Evolutionary conservation across 2,329 filamentous ascomycete species (phyloP), one percentile per base, ranked within the genome.

Genomic region (Escovopsis sp.): DNA sequence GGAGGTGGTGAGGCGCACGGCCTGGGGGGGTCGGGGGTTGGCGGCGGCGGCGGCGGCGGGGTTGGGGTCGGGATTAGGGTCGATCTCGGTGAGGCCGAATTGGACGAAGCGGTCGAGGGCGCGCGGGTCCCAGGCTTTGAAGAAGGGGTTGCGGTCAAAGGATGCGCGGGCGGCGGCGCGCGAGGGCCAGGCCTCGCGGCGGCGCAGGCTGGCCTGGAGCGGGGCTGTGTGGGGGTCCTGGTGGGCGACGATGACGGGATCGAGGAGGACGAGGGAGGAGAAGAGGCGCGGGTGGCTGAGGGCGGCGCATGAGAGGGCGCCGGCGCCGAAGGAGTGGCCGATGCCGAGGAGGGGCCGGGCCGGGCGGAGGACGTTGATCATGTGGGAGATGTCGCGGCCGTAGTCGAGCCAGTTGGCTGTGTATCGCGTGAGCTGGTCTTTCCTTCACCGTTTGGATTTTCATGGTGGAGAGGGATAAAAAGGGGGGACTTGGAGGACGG

Each of bases 301-400:
- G 4, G 84, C 68, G 12, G 89, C 68, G 51, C 85, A 78, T 42
- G 74, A 69, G 42, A 95, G 70, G 45, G 83, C 75, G 55, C 75
- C 76, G 49, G 73, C 87, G 51, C 89, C 89, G 68, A 94, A 88
- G 52, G 85, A 94, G 63, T 96, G 89, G 12, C 86, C 89, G 26
- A 96, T 62, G 44, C 85, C 88, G 48, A 95, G 63, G 18, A 95
- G 68, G 2, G 89, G 89, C 1, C 82, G 81, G 11, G 84, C 82
- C 73, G 70, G 65, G 36, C 85, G 82, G 63, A 94, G 89, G 42
- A 76, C 70, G 61, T 94, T 95, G 64, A 91, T 73, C 62, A 95
- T 74, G 55, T 89, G 77, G 15, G 91, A 71, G 4, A 94, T 74
- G 59, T 96, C 89, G 38, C 88, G 77, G 38, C 84, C 67, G 58